phyloP scores from a whole-genome alignment of 2,329 filamentous ascomycete genomes.

The Tolypocladium amazonense region DNA sequence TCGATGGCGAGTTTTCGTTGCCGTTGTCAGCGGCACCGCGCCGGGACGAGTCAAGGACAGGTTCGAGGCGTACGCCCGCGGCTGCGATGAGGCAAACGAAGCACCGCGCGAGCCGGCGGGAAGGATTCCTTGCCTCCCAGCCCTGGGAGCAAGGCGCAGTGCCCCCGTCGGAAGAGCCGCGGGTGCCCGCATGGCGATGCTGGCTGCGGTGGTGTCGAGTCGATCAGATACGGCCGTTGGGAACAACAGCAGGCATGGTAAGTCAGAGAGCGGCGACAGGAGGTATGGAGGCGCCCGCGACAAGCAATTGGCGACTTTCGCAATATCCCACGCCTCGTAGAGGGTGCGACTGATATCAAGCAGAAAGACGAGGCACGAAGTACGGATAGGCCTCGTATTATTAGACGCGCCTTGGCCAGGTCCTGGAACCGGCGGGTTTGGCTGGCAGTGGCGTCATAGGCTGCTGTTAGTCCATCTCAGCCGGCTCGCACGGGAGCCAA shows the following conservation, averaged over 20 bases:
- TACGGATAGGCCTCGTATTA: too few relatives aligned
- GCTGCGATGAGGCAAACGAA: background rate
- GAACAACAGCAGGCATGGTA: background rate
- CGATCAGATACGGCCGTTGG: background rate
- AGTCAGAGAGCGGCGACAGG: background rate
- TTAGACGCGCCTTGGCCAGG: background rate
- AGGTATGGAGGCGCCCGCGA: background rate
- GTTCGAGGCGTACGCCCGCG: background rate
- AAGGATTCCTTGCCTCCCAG: background rate
- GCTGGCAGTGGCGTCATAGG: conserved; percentile 1
- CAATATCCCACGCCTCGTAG: background rate
- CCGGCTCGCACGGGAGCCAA: background rate
- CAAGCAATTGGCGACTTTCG: background rate
- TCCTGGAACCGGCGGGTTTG: background rate
- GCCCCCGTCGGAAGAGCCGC: background rate
- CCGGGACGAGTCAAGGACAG: background rate
- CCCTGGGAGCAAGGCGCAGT: background rate
- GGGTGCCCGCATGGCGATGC: background rate
- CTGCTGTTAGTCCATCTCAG: background rate
- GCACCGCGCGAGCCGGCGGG: background rate
- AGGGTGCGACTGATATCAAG: background rate
- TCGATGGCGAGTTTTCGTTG: background rate
- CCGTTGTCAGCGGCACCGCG: background rate
- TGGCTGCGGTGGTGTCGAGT: background rate
- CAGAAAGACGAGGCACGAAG: background rate